Base-by-base conservation (phyloP, 768 basidiomycete species). In the Chlorophyllum brunneum region DNA sequence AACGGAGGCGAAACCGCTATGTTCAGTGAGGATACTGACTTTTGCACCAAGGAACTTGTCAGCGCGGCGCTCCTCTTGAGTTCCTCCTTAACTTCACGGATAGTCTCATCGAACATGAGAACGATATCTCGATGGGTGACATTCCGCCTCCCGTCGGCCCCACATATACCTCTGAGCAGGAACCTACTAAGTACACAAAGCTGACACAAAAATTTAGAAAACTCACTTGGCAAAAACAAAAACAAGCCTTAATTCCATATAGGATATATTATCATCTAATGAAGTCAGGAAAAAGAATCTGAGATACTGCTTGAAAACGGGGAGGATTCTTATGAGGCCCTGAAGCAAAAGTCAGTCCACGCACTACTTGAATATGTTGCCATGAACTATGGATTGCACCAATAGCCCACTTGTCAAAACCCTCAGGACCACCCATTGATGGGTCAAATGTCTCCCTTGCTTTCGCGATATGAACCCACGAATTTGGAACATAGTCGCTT, bases 241-340 rank as follows among this genome's bases (percentile, higher is more conserved):
- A 63, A 84, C 83, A 39, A 88, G 73, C 29, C 87, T 77, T 9
- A 77, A 73, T 67, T 91, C 88, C 9, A 82, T 65, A 61, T 90
- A 90, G 1, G 74, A 83, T 33, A 90, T 80, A 0, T 86, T 86
- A 60, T 92, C 88, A 26, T 77, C 79, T 13, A 88, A 75, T 1
- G 79, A 83, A 27, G 79, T 71, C 24, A 72, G 63, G 51, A 92
- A 70, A 63, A 88, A 86, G 54, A 82, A 72, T 23, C 77, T 72
- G 42, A 89, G 70, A 62, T 86, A 88, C 51, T 78, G 72, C 13
- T 64, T 58, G 63, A 76, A 87, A 20, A 89, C 69, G 1, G 87
- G 86, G 10, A 69, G 67, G 56, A 77, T 87, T 39, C 66, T 67
- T 56, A 75, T 69, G 6, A 81, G 54, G 10, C 72, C 73, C 77